A percentile compares a stretch with the other conserved stretches of the same genome.
Evolutionary conservation across 768 basidiomycete genomes (phyloP).

Genomic region (Psilocybe tampanensis): DNA sequence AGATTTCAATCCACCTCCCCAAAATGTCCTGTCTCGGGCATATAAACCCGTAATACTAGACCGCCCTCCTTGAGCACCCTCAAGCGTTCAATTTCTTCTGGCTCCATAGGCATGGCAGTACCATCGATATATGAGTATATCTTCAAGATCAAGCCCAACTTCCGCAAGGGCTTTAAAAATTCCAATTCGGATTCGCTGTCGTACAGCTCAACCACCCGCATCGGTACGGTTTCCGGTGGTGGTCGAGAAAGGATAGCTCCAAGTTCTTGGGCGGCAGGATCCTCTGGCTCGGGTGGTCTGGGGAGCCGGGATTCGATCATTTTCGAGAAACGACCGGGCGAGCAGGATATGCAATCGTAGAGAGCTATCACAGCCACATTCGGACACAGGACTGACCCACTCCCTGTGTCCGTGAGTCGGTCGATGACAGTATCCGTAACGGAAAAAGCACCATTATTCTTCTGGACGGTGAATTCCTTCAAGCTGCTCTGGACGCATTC

Average conservation of each 20-base stretch:
- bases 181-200: slow-evolving; percentile 11
- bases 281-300: neutral
- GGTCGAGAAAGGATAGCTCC: neutral
- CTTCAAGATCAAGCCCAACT: slow-evolving; percentile 20
- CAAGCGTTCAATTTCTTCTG: slow-evolving; percentile 15
- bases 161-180: slow-evolving; percentile 15
- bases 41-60: slow-evolving; percentile 18
- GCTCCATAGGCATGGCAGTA: slow-evolving; percentile 10
- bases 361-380: slow-evolving; percentile 22
- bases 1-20: slow-evolving; percentile 11
- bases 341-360: slow-evolving; percentile 22
- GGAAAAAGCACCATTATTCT: neutral
- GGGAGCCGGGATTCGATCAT: slow-evolving; percentile 22
- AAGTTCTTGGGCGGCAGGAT: neutral
- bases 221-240: neutral
- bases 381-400: slow-evolving; percentile 17
- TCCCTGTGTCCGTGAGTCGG: slow-evolving; percentile 15
- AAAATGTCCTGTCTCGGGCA: slow-evolving; percentile 17
- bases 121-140: slow-evolving; percentile 15
- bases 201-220: slow-evolving; percentile 20
- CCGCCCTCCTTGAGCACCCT: slow-evolving; percentile 14
- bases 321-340: slow-evolving; percentile 14
- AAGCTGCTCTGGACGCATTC: slow-evolving; percentile 20
- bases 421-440: slow-evolving; percentile 21
- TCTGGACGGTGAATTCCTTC: slow-evolving; percentile 25